These are phyloP conservation scores for Pseudozyma hubeiensis DNA, from an alignment of 1,284 basidiomycete species.

Conservation along the genomic window DNA sequence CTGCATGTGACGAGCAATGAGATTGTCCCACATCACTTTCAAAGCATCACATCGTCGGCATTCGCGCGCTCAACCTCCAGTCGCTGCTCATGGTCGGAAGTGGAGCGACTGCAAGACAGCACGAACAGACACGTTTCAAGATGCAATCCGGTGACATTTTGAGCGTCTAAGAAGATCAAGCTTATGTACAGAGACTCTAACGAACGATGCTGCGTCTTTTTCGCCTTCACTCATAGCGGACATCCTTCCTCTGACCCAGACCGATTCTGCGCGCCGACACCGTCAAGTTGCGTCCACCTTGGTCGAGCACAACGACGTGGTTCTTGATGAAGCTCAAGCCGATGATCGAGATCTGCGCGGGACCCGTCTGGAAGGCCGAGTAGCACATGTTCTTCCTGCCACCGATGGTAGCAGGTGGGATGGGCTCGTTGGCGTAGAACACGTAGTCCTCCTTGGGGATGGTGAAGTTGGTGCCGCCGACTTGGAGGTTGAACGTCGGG, in stretches of 20 bases:
- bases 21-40: no score
- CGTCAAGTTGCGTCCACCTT: constrained; percentile 41
- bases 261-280: constrained; percentile 40
- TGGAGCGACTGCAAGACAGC: neutral
- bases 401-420: constrained; percentile 33
- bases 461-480: constrained; percentile 45
- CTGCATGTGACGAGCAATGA: no score
- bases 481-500: constrained; percentile 37
- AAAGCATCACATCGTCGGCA: no score
- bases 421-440: constrained; percentile 55
- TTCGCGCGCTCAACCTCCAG: no score
- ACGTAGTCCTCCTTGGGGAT: constrained; percentile 54
- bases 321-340: constrained; percentile 61
- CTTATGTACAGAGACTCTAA: neutral
- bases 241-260: constrained; percentile 40
- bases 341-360: constrained; percentile 46
- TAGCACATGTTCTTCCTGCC: constrained; percentile 49
- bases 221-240: constrained; percentile 28
- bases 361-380: constrained; percentile 54
- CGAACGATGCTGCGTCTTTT: neutral
- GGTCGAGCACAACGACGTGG: constrained; percentile 53
- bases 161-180: neutral
- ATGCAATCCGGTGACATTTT: constrained; percentile 13
- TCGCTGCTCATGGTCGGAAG: no score
- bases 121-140: neutral